Base-by-base conservation (phyloP, 2,329 filamentous ascomycete species). In the Cadophora malorum region DNA sequence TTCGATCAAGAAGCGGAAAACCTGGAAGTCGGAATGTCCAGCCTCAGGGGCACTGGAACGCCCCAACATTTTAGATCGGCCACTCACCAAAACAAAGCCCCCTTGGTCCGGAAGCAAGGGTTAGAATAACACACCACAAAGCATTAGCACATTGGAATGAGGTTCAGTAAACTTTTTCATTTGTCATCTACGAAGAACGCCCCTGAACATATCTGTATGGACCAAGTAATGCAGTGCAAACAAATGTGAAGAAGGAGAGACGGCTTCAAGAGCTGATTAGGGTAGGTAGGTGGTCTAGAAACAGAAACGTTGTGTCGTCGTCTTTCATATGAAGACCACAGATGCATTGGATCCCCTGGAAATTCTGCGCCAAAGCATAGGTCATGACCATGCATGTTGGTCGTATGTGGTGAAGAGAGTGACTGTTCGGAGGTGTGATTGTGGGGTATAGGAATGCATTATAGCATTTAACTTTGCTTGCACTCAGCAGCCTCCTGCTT, bases 401-500 rank as follows among this genome's bases (percentile, higher is more conserved):
- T 31, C 49, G 55, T 56, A 50, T 21, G 21, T 53, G 62, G 28
- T 59, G 64, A 67, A 64, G 45, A 23, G 41, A 66, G 68, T 66
- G 66, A 66, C 49, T 56, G n/a, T 59, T 53, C 50, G 9, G 23
- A 53, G 41, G 47, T 47, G 12, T 63, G 21, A 14, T 23, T 65
- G 38, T 55, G 38, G n/a, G 56, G 60, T 61, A 61, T 69, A 52
- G 35, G 49, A 63, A 50, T 23, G 60, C 8, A 25, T 31, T 47
- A 52, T n/a, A n/a, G 2, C 58, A 66, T 74, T 86, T 88, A 97
- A 84, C 92, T 96, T 84, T 96, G 93, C 87, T 97, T 97, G 89
- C 94, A 97, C 84, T 97, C 94, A 74, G 94, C 92, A 74, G 93
- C 90, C 83, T 97, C 93, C 83, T 96, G 93, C 86, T 96, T 96